Conservation (phyloP, 2,329 filamentous ascomycete genomes). For the Gnomoniopsis sp. region DNA sequence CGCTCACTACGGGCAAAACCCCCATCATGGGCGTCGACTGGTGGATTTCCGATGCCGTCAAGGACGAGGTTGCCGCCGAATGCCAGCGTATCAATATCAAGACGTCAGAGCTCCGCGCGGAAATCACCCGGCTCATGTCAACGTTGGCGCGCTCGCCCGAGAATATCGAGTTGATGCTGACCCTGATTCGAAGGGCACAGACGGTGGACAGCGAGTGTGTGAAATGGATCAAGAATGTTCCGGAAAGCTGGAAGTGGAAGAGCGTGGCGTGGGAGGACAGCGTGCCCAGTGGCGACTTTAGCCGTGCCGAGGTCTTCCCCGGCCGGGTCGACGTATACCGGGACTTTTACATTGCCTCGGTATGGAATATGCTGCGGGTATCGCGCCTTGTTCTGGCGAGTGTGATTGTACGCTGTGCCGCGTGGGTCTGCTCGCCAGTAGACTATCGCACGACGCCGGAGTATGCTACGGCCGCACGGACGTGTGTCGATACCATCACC, state of each 20-base stretch:
- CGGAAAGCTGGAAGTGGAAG: conserved; percentile 47
- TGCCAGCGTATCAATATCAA: conserved; percentile 52
- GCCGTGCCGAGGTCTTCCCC: conserved; percentile 54
- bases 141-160: conserved; percentile 43
- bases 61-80: conserved; percentile 44
- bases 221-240: conserved; percentile 48
- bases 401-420: conserved; percentile 55
- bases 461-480: conserved; percentile 52
- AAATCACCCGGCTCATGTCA: conserved; percentile 49
- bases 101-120: conserved; percentile 52
- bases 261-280: conserved; percentile 56
- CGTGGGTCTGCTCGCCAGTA: conserved; percentile 57
- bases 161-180: conserved; percentile 47
- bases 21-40: conserved; percentile 54
- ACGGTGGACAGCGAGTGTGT: conserved; percentile 49
- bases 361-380: conserved; percentile 54
- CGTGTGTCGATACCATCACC: conserved; percentile 49
- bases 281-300: conserved; percentile 49
- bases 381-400: conserved; percentile 53
- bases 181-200: conserved; percentile 50
- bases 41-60: conserved; percentile 54
- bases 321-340: conserved; percentile 58
- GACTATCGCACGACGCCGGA: conserved; percentile 62
- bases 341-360: conserved; percentile 56
- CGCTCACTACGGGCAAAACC: conserved; percentile 48